Percentiles rank a stretch among this genome's conserved stretches.
phyloP scores from a whole-genome alignment of 495 filamentous ascomycete species.

The Neurospora discreta region DNA sequence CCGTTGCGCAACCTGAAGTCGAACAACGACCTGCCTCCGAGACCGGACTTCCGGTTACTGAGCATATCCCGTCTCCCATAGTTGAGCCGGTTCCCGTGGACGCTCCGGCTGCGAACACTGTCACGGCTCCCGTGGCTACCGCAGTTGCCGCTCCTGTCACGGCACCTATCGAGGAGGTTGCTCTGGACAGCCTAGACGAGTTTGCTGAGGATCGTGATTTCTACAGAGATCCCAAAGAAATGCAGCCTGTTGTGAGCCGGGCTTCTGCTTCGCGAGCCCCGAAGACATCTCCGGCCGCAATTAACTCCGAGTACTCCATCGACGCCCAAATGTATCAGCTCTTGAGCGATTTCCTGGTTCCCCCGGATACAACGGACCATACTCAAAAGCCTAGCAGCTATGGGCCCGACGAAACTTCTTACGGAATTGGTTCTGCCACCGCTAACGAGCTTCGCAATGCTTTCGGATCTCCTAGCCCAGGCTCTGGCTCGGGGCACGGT shows the following conservation, averaged over 20 bases:
- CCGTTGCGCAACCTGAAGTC: background rate
- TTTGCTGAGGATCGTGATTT: slow-evolving; percentile 20
- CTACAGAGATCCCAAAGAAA: slow-evolving; percentile 1
- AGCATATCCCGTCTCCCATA: background rate
- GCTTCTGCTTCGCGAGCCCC: background rate
- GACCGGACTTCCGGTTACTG: background rate
- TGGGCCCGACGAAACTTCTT: slow-evolving; percentile 20
- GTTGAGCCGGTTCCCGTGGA: background rate
- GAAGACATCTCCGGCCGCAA: background rate
- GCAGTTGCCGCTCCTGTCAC: background rate
- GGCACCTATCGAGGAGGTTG: background rate
- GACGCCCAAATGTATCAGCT: slow-evolving; percentile 28
- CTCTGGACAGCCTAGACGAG: slow-evolving; percentile 11
- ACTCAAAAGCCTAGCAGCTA: background rate
- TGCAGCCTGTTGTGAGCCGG: background rate
- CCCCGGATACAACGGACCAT: slow-evolving; percentile 13
- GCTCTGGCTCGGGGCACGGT: background rate
- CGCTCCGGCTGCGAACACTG: background rate
- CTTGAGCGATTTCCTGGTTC: slow-evolving; percentile 31
- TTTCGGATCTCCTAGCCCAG: slow-evolving; percentile 14
- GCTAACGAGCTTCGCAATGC: slow-evolving; percentile 25
- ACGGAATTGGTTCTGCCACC: slow-evolving; percentile 30
- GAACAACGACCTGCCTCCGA: background rate
- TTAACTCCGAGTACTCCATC: slow-evolving; percentile 16
- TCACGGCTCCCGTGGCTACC: background rate